Evolutionary conservation across 2,329 filamentous ascomycete genomes (phyloP).

Genomic region (Exophiala sp.): DNA sequence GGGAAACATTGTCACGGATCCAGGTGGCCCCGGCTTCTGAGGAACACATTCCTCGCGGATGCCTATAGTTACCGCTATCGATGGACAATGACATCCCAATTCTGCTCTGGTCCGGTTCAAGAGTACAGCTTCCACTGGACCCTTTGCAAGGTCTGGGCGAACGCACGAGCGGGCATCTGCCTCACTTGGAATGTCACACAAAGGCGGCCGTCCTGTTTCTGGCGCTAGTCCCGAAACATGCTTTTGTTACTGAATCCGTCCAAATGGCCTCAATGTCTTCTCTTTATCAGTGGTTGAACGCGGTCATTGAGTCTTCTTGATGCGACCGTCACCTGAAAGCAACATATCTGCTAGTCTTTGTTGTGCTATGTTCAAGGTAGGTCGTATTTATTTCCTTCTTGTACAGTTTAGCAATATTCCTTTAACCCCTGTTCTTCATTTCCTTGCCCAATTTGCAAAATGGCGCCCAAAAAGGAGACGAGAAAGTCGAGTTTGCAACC

Average conservation of each 20-base stretch:
- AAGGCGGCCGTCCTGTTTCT: background rate
- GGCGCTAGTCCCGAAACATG: slow-evolving; percentile 6
- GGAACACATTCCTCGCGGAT: background rate
- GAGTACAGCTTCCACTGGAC: background rate
- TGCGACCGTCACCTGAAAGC: background rate
- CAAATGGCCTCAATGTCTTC: background rate
- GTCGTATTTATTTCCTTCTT: slow-evolving; percentile 14
- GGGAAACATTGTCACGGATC: background rate
- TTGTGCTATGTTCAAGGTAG: slow-evolving; percentile 2
- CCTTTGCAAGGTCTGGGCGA: background rate
- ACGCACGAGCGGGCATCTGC: background rate
- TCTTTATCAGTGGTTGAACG: slow-evolving; percentile 9
- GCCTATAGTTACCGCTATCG: background rate
- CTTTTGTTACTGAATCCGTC: background rate
- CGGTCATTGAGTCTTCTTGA: background rate
- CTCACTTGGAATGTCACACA: background rate
- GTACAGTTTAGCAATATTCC: background rate
- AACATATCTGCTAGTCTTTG: slow-evolving; percentile 5
- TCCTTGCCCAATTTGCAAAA: slow-evolving; percentile 2
- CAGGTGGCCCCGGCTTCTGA: background rate
- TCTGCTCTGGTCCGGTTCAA: too few species aligned
- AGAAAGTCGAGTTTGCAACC: background rate
- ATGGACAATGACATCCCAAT: too few species aligned
- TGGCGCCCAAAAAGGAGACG: slow-evolving; percentile 5
- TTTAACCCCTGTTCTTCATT: background rate